phyloP scores from a whole-genome alignment of 768 basidiomycete genomes.

The Suillus occidentalis region DNA sequence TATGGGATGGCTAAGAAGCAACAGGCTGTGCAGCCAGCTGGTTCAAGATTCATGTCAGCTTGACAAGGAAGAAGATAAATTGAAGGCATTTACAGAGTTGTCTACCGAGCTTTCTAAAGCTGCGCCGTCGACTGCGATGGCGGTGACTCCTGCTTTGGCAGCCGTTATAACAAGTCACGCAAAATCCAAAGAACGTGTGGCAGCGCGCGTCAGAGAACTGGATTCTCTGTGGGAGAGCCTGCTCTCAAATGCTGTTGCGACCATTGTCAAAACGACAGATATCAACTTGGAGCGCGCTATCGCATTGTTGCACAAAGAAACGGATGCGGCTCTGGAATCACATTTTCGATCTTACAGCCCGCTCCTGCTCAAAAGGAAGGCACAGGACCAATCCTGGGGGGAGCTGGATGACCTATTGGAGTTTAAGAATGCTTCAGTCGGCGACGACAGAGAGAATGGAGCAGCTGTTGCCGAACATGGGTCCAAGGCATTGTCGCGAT shows the following conservation, averaged over 20 bases:
- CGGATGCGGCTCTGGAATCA: constrained; percentile 21
- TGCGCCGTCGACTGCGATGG: constrained; percentile 40
- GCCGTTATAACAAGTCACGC: constrained; percentile 43
- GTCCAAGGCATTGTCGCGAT: background rate
- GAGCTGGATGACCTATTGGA: background rate
- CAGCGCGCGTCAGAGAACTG: constrained; percentile 40
- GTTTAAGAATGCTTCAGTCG: background rate
- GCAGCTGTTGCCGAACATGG: background rate
- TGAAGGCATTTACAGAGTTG: constrained; percentile 49
- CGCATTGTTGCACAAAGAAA: constrained; percentile 33
- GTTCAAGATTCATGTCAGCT: constrained; percentile 43
- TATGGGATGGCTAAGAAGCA: constrained; percentile 14
- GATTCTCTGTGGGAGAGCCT: constrained; percentile 46
- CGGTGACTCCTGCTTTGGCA: constrained; percentile 46
- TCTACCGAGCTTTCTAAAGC: constrained; percentile 48
- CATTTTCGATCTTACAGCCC: constrained; percentile 15
- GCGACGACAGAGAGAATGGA: background rate
- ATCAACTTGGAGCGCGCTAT: constrained; percentile 34
- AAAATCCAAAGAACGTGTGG: constrained; percentile 42
- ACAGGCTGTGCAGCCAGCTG: constrained; percentile 46
- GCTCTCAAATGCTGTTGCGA: constrained; percentile 42
- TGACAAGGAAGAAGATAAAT: constrained; percentile 46
- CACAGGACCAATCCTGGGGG: background rate
- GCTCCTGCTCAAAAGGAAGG: constrained; percentile 13
- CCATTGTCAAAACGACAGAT: constrained; percentile 41